Evolutionary conservation across 371 early-diverging fungal species (phyloP), one percentile per base, ranked within the genome.

Genomic region (Lichtheimia hyalospora): DNA sequence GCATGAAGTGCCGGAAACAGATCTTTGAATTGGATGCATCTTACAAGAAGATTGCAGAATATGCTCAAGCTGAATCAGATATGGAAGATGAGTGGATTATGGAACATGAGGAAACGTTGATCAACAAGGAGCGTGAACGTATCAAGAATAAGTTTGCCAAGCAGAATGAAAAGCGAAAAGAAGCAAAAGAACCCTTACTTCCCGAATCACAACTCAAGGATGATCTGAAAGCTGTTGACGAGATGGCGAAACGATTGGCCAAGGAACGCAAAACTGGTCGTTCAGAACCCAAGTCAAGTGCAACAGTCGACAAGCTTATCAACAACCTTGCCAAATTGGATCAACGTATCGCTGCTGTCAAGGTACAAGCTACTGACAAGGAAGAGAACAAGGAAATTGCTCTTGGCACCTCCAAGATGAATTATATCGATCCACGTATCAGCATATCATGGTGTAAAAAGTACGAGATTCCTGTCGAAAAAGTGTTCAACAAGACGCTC

Each of bases 341-440:
- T 43, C 88, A 88, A 20, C 70, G 81, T 21, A 91, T 95, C 60
- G 71, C 76, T 18, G 85, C 87, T 1, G 73, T 83, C 18, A 87
- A 90, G 53, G 75, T 85, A 27, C 73, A 83, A 34, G 79, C 87
- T 64, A 82, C 87, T 10, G 95, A 95, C 70, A 93, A 90, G 84
- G 98, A 97, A 70, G 97, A 97, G 60, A 95, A 94, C 83, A 98
- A 97, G 77, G 89, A 92, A 49, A 96, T 96, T n/a, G 94, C 99
- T 0, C 74, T 97, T 61, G 87, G 95, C n/a, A 98, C 99, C 0
- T 96, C 96, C 41, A 97, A 97, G 82, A 89, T 93, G 77, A 98
- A 98, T 78, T 98, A 98, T 76, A 96, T 97, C 63, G 99, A 98
- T 69, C 99, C 99, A 27, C 88, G 99, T 46, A 98, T 98, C 55